Evolutionary conservation across 176 grass and related monocot species (phyloP).

Genomic region (Hsuehochloa calcarea): DNA sequence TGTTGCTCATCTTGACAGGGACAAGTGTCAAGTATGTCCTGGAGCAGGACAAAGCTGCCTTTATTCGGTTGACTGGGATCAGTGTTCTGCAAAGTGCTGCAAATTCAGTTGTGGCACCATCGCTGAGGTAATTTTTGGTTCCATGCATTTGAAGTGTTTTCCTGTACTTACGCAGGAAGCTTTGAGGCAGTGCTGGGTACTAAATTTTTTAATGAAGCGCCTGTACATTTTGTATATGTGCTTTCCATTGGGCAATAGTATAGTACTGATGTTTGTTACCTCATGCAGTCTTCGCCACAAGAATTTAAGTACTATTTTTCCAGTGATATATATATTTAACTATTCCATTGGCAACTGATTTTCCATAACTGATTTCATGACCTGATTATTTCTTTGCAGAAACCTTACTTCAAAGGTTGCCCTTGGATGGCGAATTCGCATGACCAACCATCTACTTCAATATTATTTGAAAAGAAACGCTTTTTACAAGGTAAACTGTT

Average conservation of each 20-base stretch:
- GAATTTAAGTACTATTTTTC: not conserved
- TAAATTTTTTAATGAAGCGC: not conserved
- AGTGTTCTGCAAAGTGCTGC: slow-evolving; percentile 98
- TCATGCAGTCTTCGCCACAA: slow-evolving; percentile 10
- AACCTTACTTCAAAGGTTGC: slow-evolving; percentile 86
- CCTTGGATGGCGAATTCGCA: slow-evolving; percentile 90
- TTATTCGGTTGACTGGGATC: slow-evolving; percentile 77
- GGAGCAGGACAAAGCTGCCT: slow-evolving; percentile 93
- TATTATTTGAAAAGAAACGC: slow-evolving; percentile 93
- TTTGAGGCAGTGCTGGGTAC: not conserved
- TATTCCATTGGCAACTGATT: not conserved
- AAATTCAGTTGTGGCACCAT: slow-evolving; percentile 90
- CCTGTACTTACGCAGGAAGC: not conserved
- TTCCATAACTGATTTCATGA: slow-evolving; percentile 11
- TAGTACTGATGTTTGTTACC: not conserved
- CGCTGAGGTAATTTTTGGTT: slow-evolving; percentile 62
- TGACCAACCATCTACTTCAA: slow-evolving; percentile 88
- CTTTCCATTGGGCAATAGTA: not conserved
- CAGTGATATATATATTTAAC: not conserved
- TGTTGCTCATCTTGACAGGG: slow-evolving; percentile 50
- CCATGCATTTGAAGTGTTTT: slow-evolving; percentile 1
- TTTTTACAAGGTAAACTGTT: slow-evolving; percentile 67
- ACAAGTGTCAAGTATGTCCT: slow-evolving; percentile 96
- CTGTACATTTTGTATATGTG: not conserved
- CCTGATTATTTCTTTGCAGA: slow-evolving; percentile 50